These are phyloP conservation scores for Paxillus ammoniavirescens DNA, from an alignment of 768 basidiomycete species.

Conservation along the genomic window DNA sequence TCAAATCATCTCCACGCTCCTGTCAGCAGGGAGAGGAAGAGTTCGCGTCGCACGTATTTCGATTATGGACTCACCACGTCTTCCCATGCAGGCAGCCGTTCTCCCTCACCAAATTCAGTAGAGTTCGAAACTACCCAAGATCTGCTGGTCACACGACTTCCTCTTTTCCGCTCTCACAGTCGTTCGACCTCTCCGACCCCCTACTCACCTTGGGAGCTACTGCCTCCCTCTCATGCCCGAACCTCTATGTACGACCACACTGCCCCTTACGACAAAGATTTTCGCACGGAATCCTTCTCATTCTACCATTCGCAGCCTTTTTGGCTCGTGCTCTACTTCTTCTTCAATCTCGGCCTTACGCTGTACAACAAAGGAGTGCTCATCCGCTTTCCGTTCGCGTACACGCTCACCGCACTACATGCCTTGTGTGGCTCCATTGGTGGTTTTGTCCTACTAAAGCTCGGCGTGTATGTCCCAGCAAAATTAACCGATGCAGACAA, in stretches of 20 bases:
- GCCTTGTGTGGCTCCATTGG: constrained; percentile 85
- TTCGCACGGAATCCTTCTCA: constrained; percentile 9
- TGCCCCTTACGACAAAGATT: constrained; percentile 3
- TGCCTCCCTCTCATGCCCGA: constrained; percentile 12
- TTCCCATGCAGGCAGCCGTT: not conserved
- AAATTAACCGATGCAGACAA: constrained; percentile 51
- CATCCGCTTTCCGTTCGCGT: constrained; percentile 91
- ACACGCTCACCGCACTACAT: constrained; percentile 91
- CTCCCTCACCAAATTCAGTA: not conserved
- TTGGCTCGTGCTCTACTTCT: constrained; percentile 85
- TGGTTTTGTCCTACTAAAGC: constrained; percentile 60
- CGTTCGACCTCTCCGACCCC: constrained; percentile 3
- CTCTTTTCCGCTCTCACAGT: not conserved
- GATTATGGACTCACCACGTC: constrained; percentile 17
- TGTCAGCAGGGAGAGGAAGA: constrained; percentile 15
- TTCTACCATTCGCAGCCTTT: constrained; percentile 34
- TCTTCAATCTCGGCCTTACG: constrained; percentile 88
- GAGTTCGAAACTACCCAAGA: constrained; percentile 9
- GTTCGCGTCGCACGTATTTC: constrained; percentile 18
- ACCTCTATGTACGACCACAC: not conserved
- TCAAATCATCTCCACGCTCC: not conserved
- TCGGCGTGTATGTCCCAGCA: constrained; percentile 58
- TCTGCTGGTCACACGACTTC: not conserved
- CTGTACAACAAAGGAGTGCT: constrained; percentile 95
- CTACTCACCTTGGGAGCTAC: constrained; percentile 19